phyloP scores from a whole-genome alignment of 1,284 basidiomycete species.

The Irpex sp. region DNA sequence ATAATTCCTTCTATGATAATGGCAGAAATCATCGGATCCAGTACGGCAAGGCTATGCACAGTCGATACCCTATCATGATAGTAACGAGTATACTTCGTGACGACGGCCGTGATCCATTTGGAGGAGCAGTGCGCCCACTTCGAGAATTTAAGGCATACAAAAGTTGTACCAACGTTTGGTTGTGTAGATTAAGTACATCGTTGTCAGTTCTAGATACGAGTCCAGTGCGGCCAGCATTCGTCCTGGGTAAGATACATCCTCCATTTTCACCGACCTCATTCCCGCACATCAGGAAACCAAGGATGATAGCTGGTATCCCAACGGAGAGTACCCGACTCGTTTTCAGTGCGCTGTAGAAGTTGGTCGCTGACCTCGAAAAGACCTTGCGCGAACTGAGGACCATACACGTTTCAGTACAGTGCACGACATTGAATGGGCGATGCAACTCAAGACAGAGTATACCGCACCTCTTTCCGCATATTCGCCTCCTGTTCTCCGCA shows the following conservation, averaged over 20 bases:
- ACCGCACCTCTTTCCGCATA: slow-evolving; percentile 1
- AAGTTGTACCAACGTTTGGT: no score
- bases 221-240: not conserved
- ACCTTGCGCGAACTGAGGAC: not conserved
- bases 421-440: not conserved
- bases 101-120: no score
- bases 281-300: slow-evolving; percentile 35
- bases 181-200: no score
- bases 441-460: no score
- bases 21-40: no score
- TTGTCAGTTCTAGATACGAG: no score
- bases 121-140: no score
- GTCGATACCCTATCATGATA: no score
- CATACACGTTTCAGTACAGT: not conserved
- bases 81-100: no score
- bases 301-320: slow-evolving; percentile 42
- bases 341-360: slow-evolving; percentile 13
- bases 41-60: no score
- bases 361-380: not conserved
- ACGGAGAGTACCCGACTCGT: slow-evolving; percentile 29
- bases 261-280: not conserved
- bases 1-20: no score
- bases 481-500: not conserved
- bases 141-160: no score
- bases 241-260: not conserved